Conservation (phyloP, 2,329 filamentous ascomycete genomes). For the Sphaceloma murrayae region DNA sequence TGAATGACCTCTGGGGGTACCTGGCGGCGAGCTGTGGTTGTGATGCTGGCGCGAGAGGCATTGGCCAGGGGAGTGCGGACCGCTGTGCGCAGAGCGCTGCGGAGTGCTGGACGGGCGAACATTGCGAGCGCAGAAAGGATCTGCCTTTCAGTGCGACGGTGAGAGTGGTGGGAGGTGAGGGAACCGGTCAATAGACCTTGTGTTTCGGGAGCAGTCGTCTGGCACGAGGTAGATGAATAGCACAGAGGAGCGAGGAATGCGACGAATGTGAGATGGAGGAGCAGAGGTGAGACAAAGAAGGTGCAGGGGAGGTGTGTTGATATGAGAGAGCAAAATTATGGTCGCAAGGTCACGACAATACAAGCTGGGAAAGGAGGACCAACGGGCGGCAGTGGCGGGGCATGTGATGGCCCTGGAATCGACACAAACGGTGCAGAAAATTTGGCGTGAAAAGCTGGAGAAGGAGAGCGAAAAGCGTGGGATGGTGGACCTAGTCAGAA, state of each 20-base stretch:
- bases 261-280: slow-evolving; percentile 30
- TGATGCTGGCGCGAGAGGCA: slow-evolving; percentile 2
- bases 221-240: background rate
- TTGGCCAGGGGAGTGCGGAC: background rate
- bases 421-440: slow-evolving; percentile 7
- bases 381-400: slow-evolving; percentile 14
- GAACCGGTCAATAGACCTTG: background rate
- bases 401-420: slow-evolving; percentile 10
- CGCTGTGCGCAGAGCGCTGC: slow-evolving; percentile 2
- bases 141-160: background rate
- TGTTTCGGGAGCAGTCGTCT: background rate
- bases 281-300: too few relatives aligned
- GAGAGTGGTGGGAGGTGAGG: background rate
- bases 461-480: slow-evolving; percentile 7
- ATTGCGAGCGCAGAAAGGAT: too few relatives aligned
- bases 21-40: slow-evolving; percentile 11
- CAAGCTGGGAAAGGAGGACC: slow-evolving; percentile 13
- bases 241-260: slow-evolving; percentile 29
- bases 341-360: too few relatives aligned
- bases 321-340: slow-evolving; percentile 8
- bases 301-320: slow-evolving; percentile 8
- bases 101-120: slow-evolving; percentile 14
- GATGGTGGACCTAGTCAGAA: too few relatives aligned
- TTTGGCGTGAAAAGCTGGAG: slow-evolving; percentile 10
- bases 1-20: slow-evolving; percentile 12